These are phyloP conservation scores for Uronychia setigera DNA, from an alignment of 73 alveolate species.

Conservation along the genomic window DNA sequence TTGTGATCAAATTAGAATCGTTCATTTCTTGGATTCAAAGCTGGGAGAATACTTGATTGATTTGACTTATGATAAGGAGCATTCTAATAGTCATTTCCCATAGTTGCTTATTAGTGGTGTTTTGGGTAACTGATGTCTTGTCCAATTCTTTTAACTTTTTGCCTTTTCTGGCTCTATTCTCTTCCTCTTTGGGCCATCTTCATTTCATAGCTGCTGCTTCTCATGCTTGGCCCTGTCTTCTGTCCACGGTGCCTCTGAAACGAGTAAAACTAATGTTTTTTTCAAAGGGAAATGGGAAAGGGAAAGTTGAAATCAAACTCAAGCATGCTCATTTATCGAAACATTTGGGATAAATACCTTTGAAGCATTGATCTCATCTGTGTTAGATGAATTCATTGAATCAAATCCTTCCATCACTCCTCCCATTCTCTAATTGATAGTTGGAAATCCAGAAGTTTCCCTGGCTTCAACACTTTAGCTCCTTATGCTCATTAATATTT, in stretches of 20 bases:
- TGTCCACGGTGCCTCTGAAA: background rate
- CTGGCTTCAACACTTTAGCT: background rate
- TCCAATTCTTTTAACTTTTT: no score
- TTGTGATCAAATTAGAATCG: background rate
- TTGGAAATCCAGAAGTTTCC: background rate
- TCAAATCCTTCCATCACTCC: background rate
- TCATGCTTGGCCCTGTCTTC: background rate
- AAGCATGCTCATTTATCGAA: no score
- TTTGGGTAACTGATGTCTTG: no score
- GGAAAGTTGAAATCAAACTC: no score
- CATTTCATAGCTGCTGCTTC: background rate
- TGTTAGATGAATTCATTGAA: background rate
- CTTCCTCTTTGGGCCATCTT: background rate
- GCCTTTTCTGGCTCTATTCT: background rate
- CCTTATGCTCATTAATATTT: background rate
- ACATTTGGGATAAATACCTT: background rate
- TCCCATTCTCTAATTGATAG: background rate
- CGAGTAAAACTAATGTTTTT: background rate
- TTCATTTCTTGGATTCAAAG: background rate
- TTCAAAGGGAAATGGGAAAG: background rate
- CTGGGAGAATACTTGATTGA: background rate
- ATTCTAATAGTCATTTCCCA: no score
- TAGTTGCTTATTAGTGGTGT: no score
- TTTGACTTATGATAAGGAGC: background rate
- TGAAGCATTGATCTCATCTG: background rate